Conservation (phyloP, 495 filamentous ascomycete species). For the Penicillium psychrofluorescens region DNA sequence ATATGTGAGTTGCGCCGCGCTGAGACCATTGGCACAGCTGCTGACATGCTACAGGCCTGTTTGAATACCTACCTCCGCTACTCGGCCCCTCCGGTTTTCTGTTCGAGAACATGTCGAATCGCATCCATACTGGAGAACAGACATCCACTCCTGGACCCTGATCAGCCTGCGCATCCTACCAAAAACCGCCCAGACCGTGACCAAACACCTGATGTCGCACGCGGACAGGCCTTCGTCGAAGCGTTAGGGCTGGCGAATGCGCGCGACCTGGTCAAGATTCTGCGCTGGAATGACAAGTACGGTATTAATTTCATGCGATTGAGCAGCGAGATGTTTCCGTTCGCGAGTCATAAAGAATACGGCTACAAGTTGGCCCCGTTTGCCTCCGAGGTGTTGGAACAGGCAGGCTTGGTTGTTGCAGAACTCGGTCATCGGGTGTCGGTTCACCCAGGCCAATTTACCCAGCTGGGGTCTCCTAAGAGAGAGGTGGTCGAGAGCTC, state of each 20-base stretch:
- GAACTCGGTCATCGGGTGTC: constrained; percentile 81
- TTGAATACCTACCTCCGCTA: constrained; percentile 88
- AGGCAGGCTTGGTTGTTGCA: constrained; percentile 70
- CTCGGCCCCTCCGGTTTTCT: constrained; percentile 81
- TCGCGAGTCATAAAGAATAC: constrained; percentile 80
- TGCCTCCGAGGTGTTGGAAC: constrained; percentile 67
- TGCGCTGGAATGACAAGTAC: constrained; percentile 91
- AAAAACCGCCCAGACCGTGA: constrained; percentile 77
- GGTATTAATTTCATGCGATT: constrained; percentile 89
- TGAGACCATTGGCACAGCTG: neutral
- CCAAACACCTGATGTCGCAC: constrained; percentile 51
- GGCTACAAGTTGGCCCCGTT: constrained; percentile 86
- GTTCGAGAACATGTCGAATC: constrained; percentile 87
- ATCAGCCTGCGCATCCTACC: constrained; percentile 66
- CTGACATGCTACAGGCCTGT: constrained; percentile 54
- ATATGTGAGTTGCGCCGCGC: constrained; percentile 54
- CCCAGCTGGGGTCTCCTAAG: constrained; percentile 78
- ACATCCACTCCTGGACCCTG: constrained; percentile 67
- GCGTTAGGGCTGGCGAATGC: constrained; percentile 75
- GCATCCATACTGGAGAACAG: constrained; percentile 85
- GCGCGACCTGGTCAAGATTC: constrained; percentile 72
- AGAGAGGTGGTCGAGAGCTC: constrained; percentile 67
- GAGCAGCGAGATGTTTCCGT: constrained; percentile 95
- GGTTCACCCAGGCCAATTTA: constrained; percentile 90
- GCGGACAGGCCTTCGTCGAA: constrained; percentile 68